Base-by-base conservation (phyloP, 1,284 basidiomycete genomes). In the Mycosarcoma mackinlayi region DNA sequence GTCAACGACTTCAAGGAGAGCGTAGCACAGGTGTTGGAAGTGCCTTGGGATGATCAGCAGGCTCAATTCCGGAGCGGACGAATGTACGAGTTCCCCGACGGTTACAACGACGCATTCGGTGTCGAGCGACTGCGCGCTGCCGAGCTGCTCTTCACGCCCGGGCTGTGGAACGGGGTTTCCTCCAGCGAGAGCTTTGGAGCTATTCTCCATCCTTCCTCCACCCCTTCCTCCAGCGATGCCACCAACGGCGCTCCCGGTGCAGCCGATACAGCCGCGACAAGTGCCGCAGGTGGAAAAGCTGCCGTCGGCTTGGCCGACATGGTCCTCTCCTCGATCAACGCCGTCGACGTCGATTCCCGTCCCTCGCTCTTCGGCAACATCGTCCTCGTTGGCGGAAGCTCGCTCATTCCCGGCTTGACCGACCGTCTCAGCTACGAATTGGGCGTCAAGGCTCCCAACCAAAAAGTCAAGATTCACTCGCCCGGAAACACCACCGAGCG, bases 1-100 rank as follows among this genome's bases (percentile, higher is more conserved):
- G 89, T 96, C 6, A 94, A 98, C 58, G 92, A 94, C 82, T 95
- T 94, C 91, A 89, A 93, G 62, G 94, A 96, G 83, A 90, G 89
- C 66, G 89, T 92, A 34, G 90, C 89, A 14, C 92, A 92, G 52
- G 89, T 96, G 18, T 85, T 92, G 34, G 91, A 93, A 48, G 88
- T 90, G 73, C 90, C 90, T 10, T 95, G 92, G 92, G 92, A 93
- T 76, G 92, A 94, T 48, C 88, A 91, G 90, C 72, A 76, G 41
- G 78, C 78, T 9, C 62, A 69, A 41, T 71, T 45, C 57, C 58
- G 67, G 13, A 53, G 48, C n/a, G 67, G 67, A 44, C 50, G 83
- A 44, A 79, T 83, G 50, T 98, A 94, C 85, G 96, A 99, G 84
- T 98, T 99, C 85, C 93, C 96, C 0, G 93, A 93, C 42, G 96